These are phyloP conservation scores for Termitomyces sp. DNA, from an alignment of 768 basidiomycete genomes.

Conservation along the genomic window DNA sequence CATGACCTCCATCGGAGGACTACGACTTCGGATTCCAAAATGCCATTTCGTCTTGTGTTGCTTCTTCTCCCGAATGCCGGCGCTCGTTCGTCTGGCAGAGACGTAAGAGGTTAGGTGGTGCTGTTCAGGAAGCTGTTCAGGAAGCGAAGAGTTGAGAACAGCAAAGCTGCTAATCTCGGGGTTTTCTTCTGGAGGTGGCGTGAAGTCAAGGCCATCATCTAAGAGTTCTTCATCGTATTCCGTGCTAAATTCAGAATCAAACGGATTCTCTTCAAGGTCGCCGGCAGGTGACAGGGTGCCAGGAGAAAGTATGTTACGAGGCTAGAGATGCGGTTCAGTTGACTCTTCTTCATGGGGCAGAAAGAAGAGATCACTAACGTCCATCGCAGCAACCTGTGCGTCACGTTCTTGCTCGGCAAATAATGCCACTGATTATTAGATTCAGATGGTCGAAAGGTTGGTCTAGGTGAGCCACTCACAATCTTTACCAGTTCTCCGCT, in stretches of 20 bases:
- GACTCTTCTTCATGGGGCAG: background rate
- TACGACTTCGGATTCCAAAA: conserved; percentile 92
- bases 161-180: conserved; percentile 64
- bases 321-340: conserved; percentile 32
- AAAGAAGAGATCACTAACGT: conserved; percentile 44
- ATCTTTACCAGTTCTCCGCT: conserved; percentile 76
- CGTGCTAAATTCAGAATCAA: conserved; percentile 67
- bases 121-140: conserved; percentile 52
- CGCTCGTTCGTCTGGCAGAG: conserved; percentile 44
- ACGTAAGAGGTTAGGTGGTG: conserved; percentile 70
- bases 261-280: conserved; percentile 72
- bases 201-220: conserved; percentile 34
- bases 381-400: conserved; percentile 72
- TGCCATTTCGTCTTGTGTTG: conserved; percentile 91
- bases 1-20: conserved; percentile 99
- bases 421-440: conserved; percentile 48
- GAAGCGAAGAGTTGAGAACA: conserved; percentile 85
- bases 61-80: conserved; percentile 48
- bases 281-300: conserved; percentile 58
- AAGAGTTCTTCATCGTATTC: conserved; percentile 44
- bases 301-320: conserved; percentile 66
- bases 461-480: conserved; percentile 42
- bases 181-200: conserved; percentile 20
- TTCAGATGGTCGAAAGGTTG: background rate
- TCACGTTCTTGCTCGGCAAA: conserved; percentile 86